Percentiles rank a stretch among this genome's conserved stretches.
phyloP scores from a whole-genome alignment of 805 yeast genomes.

The Schizosaccharomyces japonicus region DNA sequence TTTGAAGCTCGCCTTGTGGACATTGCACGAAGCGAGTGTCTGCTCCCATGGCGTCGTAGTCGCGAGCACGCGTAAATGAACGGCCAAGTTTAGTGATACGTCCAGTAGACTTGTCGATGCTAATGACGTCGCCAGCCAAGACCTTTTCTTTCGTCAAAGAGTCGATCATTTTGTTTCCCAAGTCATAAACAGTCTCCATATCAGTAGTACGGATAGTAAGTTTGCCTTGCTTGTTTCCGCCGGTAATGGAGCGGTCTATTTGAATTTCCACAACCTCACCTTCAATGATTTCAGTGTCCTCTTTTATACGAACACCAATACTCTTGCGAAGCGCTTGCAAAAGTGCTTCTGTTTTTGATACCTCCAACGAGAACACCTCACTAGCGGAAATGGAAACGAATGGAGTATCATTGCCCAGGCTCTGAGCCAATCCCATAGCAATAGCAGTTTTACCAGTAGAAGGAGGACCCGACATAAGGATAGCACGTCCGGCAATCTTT shows the following conservation, averaged over 20 bases:
- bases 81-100: slow-evolving; percentile 84
- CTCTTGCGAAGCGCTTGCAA: slow-evolving; percentile 92
- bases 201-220: slow-evolving; percentile 91
- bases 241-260: slow-evolving; percentile 77
- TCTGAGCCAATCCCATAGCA: slow-evolving; percentile 54
- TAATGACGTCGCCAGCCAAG: slow-evolving; percentile 87
- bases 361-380: slow-evolving; percentile 74
- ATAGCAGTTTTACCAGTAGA: slow-evolving; percentile 97
- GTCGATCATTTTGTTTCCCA: slow-evolving; percentile 84
- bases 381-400: slow-evolving; percentile 89
- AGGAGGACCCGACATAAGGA: slow-evolving; percentile 90
- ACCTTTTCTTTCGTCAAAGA: slow-evolving; percentile 85
- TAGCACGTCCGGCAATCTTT: slow-evolving; percentile 89
- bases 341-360: slow-evolving; percentile 84
- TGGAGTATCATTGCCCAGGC: slow-evolving; percentile 52
- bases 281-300: slow-evolving; percentile 90
- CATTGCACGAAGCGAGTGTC: slow-evolving; percentile 93
- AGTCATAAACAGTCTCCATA: slow-evolving; percentile 93
- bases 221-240: slow-evolving; percentile 96
- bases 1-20: slow-evolving; percentile 96
- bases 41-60: slow-evolving; percentile 96
- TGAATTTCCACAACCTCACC: slow-evolving; percentile 97
- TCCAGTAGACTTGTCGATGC: slow-evolving; percentile 87
- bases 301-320: slow-evolving; percentile 84
- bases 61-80: slow-evolving; percentile 86